Conservation (phyloP, 768 basidiomycete genomes). For the Xerocomellus dryophilus region DNA sequence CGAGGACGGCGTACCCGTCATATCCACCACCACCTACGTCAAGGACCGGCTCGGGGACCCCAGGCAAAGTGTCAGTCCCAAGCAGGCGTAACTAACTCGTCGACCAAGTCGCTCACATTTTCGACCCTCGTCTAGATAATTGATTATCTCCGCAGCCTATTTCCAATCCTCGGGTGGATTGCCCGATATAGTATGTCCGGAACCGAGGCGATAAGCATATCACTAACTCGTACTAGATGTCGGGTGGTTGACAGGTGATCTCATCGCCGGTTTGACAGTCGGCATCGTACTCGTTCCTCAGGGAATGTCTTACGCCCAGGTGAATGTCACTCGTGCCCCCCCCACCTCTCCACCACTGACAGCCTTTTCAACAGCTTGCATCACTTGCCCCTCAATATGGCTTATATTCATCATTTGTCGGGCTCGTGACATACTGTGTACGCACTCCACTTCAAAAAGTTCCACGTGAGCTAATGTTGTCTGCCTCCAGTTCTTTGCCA, state of each 20-base stretch:
- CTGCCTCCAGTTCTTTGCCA: constrained; percentile 76
- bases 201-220: neutral
- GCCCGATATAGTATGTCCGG: constrained; percentile 71
- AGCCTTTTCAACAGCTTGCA: constrained; percentile 55
- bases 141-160: constrained; percentile 67
- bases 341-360: neutral
- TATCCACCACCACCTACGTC: constrained; percentile 59
- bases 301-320: constrained; percentile 84
- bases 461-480: neutral
- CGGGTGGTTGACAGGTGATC: constrained; percentile 81
- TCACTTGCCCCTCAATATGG: constrained; percentile 85
- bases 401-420: constrained; percentile 91
- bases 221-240: constrained; percentile 42
- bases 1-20: constrained; percentile 54
- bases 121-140: constrained; percentile 40
- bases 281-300: constrained; percentile 96
- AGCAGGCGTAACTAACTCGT: neutral
- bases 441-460: constrained; percentile 22
- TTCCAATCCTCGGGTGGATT: constrained; percentile 86
- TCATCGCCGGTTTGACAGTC: constrained; percentile 90
- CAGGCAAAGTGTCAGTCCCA: constrained; percentile 41
- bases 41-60: constrained; percentile 42
- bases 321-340: constrained; percentile 24
- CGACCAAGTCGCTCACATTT: neutral
- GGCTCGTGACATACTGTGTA: constrained; percentile 80